Evolutionary conservation across 768 basidiomycete species (phyloP).

Genomic region (Hysterangium stoloniferum): DNA sequence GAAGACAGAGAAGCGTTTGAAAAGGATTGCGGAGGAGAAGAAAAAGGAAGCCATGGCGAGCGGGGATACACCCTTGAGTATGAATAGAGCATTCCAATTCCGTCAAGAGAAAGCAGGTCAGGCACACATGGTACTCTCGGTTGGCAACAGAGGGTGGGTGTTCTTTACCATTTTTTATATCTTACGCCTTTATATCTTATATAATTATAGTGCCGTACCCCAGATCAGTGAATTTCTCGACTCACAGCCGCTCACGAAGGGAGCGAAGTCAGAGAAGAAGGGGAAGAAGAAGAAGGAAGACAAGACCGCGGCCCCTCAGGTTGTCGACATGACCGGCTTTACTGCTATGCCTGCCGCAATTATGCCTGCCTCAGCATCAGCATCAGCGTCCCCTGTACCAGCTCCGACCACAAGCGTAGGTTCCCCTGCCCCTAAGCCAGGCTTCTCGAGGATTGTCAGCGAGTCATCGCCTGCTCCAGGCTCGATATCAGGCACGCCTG

Average conservation of each 20-base stretch:
- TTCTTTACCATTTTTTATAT: not conserved
- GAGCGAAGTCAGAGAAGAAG: slow-evolving; percentile 75
- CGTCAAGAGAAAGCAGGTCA: slow-evolving; percentile 92
- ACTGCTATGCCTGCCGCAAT: slow-evolving; percentile 57
- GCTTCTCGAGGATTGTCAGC: slow-evolving; percentile 71
- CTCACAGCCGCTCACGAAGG: slow-evolving; percentile 70
- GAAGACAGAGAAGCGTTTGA: slow-evolving; percentile 94
- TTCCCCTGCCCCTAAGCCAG: slow-evolving; percentile 63
- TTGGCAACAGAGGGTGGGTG: slow-evolving; percentile 84
- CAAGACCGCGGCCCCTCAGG: slow-evolving; percentile 39
- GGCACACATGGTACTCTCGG: slow-evolving; percentile 92
- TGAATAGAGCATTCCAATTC: slow-evolving; percentile 89
- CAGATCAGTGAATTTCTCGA: slow-evolving; percentile 78
- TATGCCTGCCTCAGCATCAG: slow-evolving; percentile 31
- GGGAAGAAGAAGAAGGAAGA: slow-evolving; percentile 67
- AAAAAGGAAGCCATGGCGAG: slow-evolving; percentile 91
- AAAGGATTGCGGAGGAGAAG: slow-evolving; percentile 96
- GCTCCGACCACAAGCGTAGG: slow-evolving; percentile 32
- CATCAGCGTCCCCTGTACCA: slow-evolving; percentile 32
- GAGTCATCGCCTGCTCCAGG: slow-evolving; percentile 44
- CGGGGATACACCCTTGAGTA: slow-evolving; percentile 92
- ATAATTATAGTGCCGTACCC: slow-evolving; percentile 63
- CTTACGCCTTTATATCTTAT: not conserved
- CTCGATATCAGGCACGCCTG: slow-evolving; percentile 41
- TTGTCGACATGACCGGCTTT: slow-evolving; percentile 49